Percentiles rank a stretch among this genome's conserved stretches.
These are phyloP conservation scores for Tulasnella calospora DNA, from an alignment of 768 basidiomycete species.

Conservation along the genomic window DNA sequence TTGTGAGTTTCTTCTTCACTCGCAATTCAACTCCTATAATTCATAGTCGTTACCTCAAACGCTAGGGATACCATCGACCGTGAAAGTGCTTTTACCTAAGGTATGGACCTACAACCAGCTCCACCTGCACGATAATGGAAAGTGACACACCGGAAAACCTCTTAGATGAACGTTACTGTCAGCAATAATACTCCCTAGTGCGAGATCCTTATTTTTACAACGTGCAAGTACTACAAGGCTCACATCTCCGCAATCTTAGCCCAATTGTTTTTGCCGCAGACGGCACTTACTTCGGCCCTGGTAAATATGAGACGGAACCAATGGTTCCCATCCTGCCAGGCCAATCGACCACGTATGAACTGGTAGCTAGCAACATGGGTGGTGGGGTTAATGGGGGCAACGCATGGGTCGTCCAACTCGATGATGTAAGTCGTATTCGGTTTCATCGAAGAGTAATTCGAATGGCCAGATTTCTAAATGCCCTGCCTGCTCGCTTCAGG, in stretches of 20 bases:
- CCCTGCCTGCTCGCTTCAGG: neutral
- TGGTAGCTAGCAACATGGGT: neutral
- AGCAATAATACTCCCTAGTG: neutral
- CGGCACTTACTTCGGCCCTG: neutral
- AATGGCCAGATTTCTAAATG: neutral
- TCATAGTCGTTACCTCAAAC: too few species aligned
- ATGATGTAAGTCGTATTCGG: neutral
- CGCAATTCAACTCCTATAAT: too few species aligned
- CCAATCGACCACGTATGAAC: neutral
- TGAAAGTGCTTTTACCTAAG: neutral
- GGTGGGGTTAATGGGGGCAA: neutral
- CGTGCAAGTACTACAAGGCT: neutral
- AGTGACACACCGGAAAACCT: neutral
- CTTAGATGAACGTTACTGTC: neutral
- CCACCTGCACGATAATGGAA: neutral
- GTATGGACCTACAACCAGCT: neutral
- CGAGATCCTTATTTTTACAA: neutral
- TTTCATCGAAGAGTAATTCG: neutral
- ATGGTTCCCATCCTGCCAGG: neutral
- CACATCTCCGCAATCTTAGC: neutral
- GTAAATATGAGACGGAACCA: neutral
- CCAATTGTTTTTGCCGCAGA: neutral
- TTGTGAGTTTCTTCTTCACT: neutral
- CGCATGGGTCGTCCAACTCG: neutral
- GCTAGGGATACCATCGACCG: neutral